A percentile compares a stretch with the other conserved stretches of the same genome.
These are phyloP conservation scores for Tylopilus intermedius DNA, from an alignment of 768 basidiomycete genomes.

Conservation along the genomic window DNA sequence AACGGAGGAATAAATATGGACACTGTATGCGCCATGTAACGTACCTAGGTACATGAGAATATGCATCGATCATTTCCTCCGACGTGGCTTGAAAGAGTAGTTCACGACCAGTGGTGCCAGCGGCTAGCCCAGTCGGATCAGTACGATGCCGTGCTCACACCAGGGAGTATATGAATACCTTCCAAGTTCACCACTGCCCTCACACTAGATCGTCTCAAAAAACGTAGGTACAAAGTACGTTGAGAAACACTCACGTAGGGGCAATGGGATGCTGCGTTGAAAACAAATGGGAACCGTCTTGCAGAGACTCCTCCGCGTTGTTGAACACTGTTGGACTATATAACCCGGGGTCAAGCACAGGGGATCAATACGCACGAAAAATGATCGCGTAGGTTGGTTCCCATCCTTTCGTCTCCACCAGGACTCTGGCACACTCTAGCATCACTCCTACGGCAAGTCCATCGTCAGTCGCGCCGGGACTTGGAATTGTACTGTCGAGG, in stretches of 20 bases:
- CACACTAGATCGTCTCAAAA: slow-evolving; percentile 42
- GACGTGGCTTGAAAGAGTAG: slow-evolving; percentile 95
- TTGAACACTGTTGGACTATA: slow-evolving; percentile 68
- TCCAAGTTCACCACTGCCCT: slow-evolving; percentile 88
- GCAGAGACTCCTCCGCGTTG: slow-evolving; percentile 89
- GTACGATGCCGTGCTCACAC: background rate
- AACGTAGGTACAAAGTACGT: background rate
- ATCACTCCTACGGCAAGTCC: slow-evolving; percentile 85
- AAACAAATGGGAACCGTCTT: slow-evolving; percentile 91
- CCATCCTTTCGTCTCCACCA: slow-evolving; percentile 61
- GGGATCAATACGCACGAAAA: slow-evolving; percentile 55
- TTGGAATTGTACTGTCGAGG: slow-evolving; percentile 84
- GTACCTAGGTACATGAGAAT: slow-evolving; percentile 76
- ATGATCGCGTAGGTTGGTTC: slow-evolving; percentile 73
- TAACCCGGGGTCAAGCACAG: background rate
- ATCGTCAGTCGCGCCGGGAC: slow-evolving; percentile 87
- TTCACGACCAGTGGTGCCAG: slow-evolving; percentile 82
- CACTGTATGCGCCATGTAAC: background rate
- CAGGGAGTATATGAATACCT: slow-evolving; percentile 39
- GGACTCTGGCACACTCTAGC: slow-evolving; percentile 81
- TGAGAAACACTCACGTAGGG: slow-evolving; percentile 48
- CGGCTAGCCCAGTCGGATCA: slow-evolving; percentile 44
- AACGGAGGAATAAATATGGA: background rate
- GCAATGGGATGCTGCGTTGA: slow-evolving; percentile 82
- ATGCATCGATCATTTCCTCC: slow-evolving; percentile 90